These are phyloP conservation scores for Tagetes patula DNA, from an alignment of 129 eudicot genomes.

Conservation along the genomic window DNA sequence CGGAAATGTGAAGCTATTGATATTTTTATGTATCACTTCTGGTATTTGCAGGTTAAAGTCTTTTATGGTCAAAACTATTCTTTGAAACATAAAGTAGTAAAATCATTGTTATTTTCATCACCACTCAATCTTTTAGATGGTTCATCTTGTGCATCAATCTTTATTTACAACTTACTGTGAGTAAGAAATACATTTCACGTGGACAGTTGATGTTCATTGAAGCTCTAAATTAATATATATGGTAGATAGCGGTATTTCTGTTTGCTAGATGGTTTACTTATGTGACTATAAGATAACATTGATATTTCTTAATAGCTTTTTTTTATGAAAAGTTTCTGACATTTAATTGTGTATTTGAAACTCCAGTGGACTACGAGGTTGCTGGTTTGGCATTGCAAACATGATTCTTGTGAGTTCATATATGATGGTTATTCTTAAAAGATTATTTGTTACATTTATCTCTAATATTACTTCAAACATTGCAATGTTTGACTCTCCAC, in stretches of 20 bases:
- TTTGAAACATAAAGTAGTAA: constrained; percentile 16
- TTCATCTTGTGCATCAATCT: constrained; percentile 16
- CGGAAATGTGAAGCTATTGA: constrained; percentile 65
- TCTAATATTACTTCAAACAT: constrained; percentile 16
- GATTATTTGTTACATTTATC: constrained; percentile 7
- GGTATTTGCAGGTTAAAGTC: constrained; percentile 93
- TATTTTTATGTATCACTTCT: constrained; percentile 63
- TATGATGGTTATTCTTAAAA: constrained; percentile 3
- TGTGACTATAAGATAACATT: background rate
- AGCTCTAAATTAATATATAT: constrained; percentile 1
- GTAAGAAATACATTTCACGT: background rate
- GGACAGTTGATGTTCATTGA: constrained; percentile 10
- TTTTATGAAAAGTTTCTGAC: constrained; percentile 35
- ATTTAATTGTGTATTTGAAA: constrained; percentile 32
- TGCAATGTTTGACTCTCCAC: background rate
- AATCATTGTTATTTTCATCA: constrained; percentile 18
- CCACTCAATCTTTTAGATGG: constrained; percentile 11
- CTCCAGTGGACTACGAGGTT: constrained; percentile 86
- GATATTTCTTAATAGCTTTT: background rate
- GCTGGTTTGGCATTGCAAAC: constrained; percentile 91
- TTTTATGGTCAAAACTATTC: constrained; percentile 62
- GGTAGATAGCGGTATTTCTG: background rate
- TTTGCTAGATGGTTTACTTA: constrained; percentile 9
- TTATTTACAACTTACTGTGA: background rate
- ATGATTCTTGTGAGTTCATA: constrained; percentile 91